Evolutionary conservation across 2,329 filamentous ascomycete genomes (phyloP).

Genomic region (Clonostachys byssicola): DNA sequence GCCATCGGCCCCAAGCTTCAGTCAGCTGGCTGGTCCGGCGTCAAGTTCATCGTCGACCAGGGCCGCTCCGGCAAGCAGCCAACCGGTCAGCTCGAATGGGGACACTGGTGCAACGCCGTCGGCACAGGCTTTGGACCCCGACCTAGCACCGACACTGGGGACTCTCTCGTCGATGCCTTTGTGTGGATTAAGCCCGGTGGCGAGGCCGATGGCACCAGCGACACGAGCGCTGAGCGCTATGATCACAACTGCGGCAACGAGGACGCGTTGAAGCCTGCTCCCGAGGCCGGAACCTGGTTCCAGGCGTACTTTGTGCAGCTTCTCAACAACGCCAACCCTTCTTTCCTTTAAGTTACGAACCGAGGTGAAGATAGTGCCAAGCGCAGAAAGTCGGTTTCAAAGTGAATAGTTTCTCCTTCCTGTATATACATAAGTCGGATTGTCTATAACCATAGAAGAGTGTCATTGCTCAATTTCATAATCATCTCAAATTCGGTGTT

Average conservation of each 20-base stretch:
- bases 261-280: conserved; percentile 54
- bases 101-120: conserved; percentile 64
- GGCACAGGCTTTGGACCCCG: conserved; percentile 61
- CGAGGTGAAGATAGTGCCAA: too few species aligned
- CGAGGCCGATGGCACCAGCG: conserved; percentile 47
- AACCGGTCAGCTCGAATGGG: conserved; percentile 56
- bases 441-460: too few species aligned
- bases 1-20: conserved; percentile 63
- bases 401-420: too few species aligned
- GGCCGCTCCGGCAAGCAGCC: conserved; percentile 53
- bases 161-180: conserved; percentile 57
- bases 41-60: conserved; percentile 44
- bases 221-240: conserved; percentile 35
- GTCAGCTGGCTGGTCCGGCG: conserved; percentile 32
- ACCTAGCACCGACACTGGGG: conserved; percentile 57
- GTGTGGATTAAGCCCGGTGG: conserved; percentile 69
- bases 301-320: conserved; percentile 55
- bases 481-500: too few species aligned
- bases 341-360: conserved; percentile 23
- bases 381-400: too few species aligned
- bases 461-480: too few species aligned
- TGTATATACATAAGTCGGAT: too few species aligned
- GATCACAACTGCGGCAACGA: conserved; percentile 40
- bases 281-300: conserved; percentile 59
- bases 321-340: conserved; percentile 49